Base-by-base conservation (phyloP, 768 basidiomycete species). In the Lactifluus pinguis region DNA sequence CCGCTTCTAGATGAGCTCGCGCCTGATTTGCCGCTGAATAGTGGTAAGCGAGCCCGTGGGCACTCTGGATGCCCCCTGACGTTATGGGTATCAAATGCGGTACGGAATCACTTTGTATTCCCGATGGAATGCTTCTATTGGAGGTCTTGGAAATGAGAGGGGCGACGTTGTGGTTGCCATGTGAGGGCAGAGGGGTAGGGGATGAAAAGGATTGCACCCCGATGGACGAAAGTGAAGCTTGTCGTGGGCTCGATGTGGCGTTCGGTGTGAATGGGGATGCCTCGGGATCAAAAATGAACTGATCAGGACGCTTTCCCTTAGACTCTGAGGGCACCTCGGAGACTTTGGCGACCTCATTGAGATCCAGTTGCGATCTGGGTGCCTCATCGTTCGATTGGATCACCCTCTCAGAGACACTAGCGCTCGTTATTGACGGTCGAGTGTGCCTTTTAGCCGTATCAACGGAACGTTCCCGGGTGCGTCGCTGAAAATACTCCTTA, bases 401-500 rank as follows among this genome's bases (percentile, higher is more conserved):
- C 25, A 17, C 39, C 13, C 52, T 55, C 17, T 53, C 49, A 17
- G 38, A 34, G 3, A 34, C 14, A 6, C 38, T 48, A 29, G 55
- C 44, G 13, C 38, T n/a, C 47, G 42, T n/a, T 4, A 25, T 42
- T 34, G 49, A n/a, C 36, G 19, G 19, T 42, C 50, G 21, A 44
- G 17, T 17, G 32, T 51, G 42, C 10, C 50, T 52, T 41, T 32
- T 39, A 38, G 19, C 47, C 5, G 45, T 53, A 30, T 63, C 64
- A 10, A 54, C 56, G 4, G 64, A 65, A 8, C 64, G 64, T 38
- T 65, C 64, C 19, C 64, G 55, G 9, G 61, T 59, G 25, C 64
- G 64, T 52, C 61, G 54, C 44, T 63, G 55, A 32, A 65, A 59
- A 52, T 65, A 65, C 49, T 63, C 64, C 49, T 65, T 65, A 19